Base-by-base conservation (phyloP, 257 asterid genomes). In the Verbascum thapsus region DNA sequence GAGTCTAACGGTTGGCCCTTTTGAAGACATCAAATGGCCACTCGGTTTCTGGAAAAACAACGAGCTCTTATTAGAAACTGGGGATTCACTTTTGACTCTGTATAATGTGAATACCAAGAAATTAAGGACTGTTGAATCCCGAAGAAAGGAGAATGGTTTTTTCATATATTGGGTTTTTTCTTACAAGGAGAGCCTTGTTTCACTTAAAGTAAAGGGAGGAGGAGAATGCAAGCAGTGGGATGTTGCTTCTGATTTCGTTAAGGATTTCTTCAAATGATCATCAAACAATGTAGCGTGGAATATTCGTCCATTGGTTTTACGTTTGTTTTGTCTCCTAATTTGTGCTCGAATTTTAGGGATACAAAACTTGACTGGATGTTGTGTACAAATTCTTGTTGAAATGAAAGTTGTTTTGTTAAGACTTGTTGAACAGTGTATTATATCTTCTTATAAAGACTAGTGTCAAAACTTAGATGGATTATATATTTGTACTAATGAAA, bases 181-280 rank as follows among this genome's bases (percentile, higher is more conserved):
- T 58, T 80, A 80, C 54, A 73, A 80, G 77, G 82, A 73, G 70
- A 73, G 80, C 63, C 82, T 76, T 17, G 78, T 71, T 23, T 75
- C 85, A 10, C 7, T 80, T 53, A 61, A 63, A 50, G 71, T 77
- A 10, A 61, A 53, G 50, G 75, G 61, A 32, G 44, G 61, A 32
- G 44, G 49, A 11, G 56, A 19, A 34, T 72, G 77, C 59, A 54
- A 35, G 59, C 53, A 58, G 11, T 77, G 82, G 82, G 81, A 77
- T 53, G 16, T 44, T 17, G 59, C 73, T 17, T 64, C 76, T 26
- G 71, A 77, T 30, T 62, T 73, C n/a, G 39, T 77, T 37, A 69
- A 65, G 51, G 52, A 65, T 69, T 69, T 77, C 68, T 57, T 77
- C 64, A 35, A 42, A 8, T 53, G 37, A 55, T 63, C 60, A 12